phyloP scores from a whole-genome alignment of 352 stramenopile species.

The Pythium guiyangense region DNA sequence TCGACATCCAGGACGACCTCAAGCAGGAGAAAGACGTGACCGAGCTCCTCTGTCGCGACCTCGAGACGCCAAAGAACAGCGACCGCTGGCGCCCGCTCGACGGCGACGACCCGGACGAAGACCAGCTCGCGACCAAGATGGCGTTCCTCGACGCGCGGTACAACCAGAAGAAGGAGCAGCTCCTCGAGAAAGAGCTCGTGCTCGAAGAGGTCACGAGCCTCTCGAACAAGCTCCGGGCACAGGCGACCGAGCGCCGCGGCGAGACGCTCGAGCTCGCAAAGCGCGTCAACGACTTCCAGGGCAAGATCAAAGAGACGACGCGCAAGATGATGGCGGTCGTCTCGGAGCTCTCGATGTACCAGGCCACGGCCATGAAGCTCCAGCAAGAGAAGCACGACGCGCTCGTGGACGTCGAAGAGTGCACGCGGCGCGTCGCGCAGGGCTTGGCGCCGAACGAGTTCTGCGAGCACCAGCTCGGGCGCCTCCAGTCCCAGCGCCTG shows the following conservation, averaged over 20 bases:
- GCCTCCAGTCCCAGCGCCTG: constrained; percentile 50
- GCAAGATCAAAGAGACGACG: constrained; percentile 88
- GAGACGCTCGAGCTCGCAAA: constrained; percentile 84
- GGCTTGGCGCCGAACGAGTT: constrained; percentile 72
- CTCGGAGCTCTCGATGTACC: constrained; percentile 94
- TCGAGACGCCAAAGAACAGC: constrained; percentile 89
- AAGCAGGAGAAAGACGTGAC: constrained; percentile 83
- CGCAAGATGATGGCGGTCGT: constrained; percentile 94
- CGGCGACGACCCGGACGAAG: constrained; percentile 87
- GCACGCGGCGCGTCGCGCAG: constrained; percentile 41
- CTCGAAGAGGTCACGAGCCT: constrained; percentile 91
- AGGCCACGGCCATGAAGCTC: constrained; percentile 92
- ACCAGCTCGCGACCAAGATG: constrained; percentile 85
- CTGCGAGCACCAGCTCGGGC: constrained; percentile 72
- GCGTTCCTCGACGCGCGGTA: constrained; percentile 83
- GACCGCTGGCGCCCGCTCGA: constrained; percentile 86
- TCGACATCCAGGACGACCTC: constrained; percentile 79
- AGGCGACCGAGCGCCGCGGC: constrained; percentile 70
- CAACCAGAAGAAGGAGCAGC: constrained; percentile 89
- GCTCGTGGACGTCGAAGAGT: constrained; percentile 65
- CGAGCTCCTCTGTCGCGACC: constrained; percentile 84
- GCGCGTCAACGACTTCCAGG: constrained; percentile 90
- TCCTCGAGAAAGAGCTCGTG: constrained; percentile 94
- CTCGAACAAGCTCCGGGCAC: constrained; percentile 77
- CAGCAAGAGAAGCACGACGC: constrained; percentile 89